phyloP scores from a whole-genome alignment of 306 rosid genomes.

The Lupinus albus region DNA sequence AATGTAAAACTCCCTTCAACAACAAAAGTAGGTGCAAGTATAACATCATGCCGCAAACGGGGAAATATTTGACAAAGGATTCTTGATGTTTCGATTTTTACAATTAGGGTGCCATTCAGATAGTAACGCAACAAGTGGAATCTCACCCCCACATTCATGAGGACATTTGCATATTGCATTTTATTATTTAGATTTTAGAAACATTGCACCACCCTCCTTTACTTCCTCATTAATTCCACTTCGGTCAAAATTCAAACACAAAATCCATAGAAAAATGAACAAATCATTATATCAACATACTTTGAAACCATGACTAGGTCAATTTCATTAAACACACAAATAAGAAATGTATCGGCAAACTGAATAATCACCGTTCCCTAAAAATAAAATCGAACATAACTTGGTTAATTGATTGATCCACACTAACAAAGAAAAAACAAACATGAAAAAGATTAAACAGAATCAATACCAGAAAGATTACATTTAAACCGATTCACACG shows the following conservation, averaged over 20 bases:
- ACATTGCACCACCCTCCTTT: not conserved
- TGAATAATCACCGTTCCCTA: conserved; percentile 36
- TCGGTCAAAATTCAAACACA: not conserved
- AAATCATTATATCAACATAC: conserved; percentile 26
- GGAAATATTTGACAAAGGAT: not conserved
- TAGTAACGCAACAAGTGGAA: not conserved
- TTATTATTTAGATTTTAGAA: no score
- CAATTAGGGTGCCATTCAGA: not conserved
- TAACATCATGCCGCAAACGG: not conserved
- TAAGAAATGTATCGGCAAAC: not conserved
- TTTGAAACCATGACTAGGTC: not conserved
- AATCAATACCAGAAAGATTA: conserved; percentile 24
- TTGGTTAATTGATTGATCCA: conserved; percentile 38
- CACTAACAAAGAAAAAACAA: conserved; percentile 38
- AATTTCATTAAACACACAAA: conserved; percentile 25
- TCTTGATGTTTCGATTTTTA: not conserved
- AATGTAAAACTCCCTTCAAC: not conserved
- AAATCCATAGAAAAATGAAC: not conserved
- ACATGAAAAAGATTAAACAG: conserved; percentile 34
- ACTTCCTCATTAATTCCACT: not conserved
- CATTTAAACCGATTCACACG: conserved; percentile 5
- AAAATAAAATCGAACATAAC: conserved; percentile 19
- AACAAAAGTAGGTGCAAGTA: not conserved
- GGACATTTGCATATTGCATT: no score
- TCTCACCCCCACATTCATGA: no score